phyloP scores from a whole-genome alignment of 2,329 filamentous ascomycete species.

The Pseudogymnoascus sp. region DNA sequence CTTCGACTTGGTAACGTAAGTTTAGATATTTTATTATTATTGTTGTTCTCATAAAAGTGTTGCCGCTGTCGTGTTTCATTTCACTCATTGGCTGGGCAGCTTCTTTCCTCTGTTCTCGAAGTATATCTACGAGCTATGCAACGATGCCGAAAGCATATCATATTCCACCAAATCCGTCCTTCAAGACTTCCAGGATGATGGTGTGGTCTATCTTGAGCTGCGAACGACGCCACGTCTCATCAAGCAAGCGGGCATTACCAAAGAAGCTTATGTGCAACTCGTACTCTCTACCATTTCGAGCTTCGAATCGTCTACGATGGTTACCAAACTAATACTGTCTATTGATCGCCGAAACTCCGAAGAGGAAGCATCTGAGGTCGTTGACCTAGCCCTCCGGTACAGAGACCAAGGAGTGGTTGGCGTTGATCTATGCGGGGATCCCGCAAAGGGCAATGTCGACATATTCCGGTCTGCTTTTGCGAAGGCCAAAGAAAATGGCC shows the following conservation, averaged over 20 bases:
- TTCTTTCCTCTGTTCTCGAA: constrained; percentile 73
- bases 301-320: constrained; percentile 42
- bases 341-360: constrained; percentile 58
- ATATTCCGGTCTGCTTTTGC: constrained; percentile 52
- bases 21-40: not conserved
- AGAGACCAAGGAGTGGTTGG: constrained; percentile 53
- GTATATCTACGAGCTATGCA: constrained; percentile 71
- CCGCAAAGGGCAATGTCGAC: constrained; percentile 51
- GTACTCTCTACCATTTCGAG: constrained; percentile 56
- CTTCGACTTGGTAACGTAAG: constrained; percentile 59
- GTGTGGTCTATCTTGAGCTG: constrained; percentile 70
- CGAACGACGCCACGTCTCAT: constrained; percentile 69
- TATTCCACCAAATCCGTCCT: constrained; percentile 60
- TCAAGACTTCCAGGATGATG: constrained; percentile 57
- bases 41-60: not conserved
- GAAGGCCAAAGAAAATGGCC: constrained; percentile 43
- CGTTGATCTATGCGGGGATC: constrained; percentile 73
- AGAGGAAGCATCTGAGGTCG: constrained; percentile 52
- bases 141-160: constrained; percentile 49
- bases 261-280: constrained; percentile 52
- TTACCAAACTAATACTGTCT: constrained; percentile 61
- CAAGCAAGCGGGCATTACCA: constrained; percentile 39
- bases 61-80: constrained; percentile 10
- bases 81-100: constrained; percentile 32
- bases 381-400: constrained; percentile 54